Evolutionary conservation across 2,329 filamentous ascomycete species (phyloP), one percentile per base, ranked within the genome.

Genomic region (Hymenoscyphus repandus): DNA sequence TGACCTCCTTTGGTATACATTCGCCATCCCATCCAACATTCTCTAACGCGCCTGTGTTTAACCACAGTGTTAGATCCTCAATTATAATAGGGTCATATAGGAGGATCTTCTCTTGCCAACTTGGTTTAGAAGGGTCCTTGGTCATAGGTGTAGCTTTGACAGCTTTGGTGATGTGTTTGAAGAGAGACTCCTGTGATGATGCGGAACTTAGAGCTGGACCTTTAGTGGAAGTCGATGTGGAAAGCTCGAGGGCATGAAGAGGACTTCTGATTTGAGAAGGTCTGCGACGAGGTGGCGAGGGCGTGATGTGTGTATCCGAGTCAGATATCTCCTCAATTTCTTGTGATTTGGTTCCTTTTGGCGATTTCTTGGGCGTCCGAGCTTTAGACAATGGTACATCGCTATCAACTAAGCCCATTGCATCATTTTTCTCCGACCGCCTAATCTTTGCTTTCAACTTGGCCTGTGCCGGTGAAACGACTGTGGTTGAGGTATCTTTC

Each of bases 61-160:
- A 70, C 87, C 90, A 97, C 0, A 73, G 70, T 0, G 91, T 79
- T 12, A 99, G 72, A 58, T 96, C 90, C 68, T 97, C 92, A 0
- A 96, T 69, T 1, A 93, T 77, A 39, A 99, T 86, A 0, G 92
- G 90, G 62, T 97, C 91, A 65, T 95, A 97, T 66, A 97, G 80
- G 5, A 97, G 74, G 42, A 99, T 96, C 70, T 90, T 95, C 69
- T 97, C 90, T 60, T 95, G 77, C 88, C 91, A 97, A 2, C 81
- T 90, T 12, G 81, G 82, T 2, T 75, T 65, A 6, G 57, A 56
- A 1, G 75, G 69, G 56, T 83, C 72, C 3, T 61, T 72, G 0
- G 77, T 74, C 11, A 72, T 72, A 2, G 80, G 74, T 3, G 74
- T 72, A 1, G 70, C 70, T 7, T 63, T 76, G 9, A 86, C 70